These are phyloP conservation scores for Ceratobasidium sp. DNA, from an alignment of 1,284 basidiomycete species.

Conservation along the genomic window DNA sequence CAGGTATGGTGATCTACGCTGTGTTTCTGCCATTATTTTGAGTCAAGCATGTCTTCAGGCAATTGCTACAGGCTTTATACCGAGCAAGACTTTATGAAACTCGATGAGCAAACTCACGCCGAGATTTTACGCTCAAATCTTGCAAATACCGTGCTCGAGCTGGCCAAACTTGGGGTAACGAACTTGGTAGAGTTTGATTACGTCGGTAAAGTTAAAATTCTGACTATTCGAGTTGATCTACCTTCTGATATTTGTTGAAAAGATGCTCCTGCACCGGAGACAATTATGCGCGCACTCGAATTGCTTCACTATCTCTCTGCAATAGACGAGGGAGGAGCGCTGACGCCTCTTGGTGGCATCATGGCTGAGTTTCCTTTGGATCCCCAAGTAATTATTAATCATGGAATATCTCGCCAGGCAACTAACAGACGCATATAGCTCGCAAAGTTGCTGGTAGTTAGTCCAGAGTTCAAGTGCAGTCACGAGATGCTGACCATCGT, in stretches of 20 bases:
- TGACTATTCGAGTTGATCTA: no score
- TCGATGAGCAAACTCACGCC: constrained; percentile 63
- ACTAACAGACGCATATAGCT: constrained; percentile 63
- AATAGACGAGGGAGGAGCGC: constrained; percentile 94
- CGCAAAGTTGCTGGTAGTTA: constrained; percentile 94
- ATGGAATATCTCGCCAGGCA: neutral
- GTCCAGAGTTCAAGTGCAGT: constrained; percentile 95
- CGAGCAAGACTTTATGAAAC: constrained; percentile 91
- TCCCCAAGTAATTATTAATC: constrained; percentile 75
- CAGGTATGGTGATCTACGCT: constrained; percentile 55
- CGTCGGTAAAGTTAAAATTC: constrained; percentile 7
- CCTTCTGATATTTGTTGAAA: constrained; percentile 62
- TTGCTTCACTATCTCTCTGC: constrained; percentile 95
- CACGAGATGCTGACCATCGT: constrained; percentile 96
- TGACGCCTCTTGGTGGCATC: constrained; percentile 95
- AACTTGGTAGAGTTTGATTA: constrained; percentile 98
- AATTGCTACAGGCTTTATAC: constrained; percentile 99
- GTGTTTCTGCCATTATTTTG: no score
- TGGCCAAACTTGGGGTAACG: constrained; percentile 99
- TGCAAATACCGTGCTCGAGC: constrained; percentile 75
- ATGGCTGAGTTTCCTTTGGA: constrained; percentile 99
- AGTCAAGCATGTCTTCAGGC: constrained; percentile 61
- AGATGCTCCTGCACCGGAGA: constrained; percentile 97
- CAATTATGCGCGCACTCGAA: constrained; percentile 95
- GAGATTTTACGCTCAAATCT: constrained; percentile 65